Conservation (phyloP, 768 basidiomycete genomes). For the Termitomyces sp. region DNA sequence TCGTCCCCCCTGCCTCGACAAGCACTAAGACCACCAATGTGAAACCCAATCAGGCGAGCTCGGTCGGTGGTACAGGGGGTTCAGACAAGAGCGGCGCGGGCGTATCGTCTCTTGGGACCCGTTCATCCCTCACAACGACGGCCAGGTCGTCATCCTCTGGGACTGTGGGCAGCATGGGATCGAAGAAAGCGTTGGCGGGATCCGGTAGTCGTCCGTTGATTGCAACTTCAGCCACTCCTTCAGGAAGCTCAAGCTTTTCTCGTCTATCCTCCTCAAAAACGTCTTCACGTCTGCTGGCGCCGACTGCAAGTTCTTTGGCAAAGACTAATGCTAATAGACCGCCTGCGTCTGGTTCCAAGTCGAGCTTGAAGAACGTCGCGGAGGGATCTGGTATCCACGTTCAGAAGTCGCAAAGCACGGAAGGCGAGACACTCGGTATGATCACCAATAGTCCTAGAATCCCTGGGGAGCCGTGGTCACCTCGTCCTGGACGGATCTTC, state of each 20-base stretch:
- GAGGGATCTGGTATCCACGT: not conserved
- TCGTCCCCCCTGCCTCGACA: slow-evolving; percentile 9
- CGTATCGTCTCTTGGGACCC: slow-evolving; percentile 44
- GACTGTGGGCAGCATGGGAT: slow-evolving; percentile 31
- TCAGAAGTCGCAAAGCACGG: not conserved
- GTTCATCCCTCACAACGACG: slow-evolving; percentile 23
- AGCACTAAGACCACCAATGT: not conserved
- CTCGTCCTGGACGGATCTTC: slow-evolving; percentile 40
- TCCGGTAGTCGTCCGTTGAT: slow-evolving; percentile 1
- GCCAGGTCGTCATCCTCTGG: slow-evolving; percentile 20
- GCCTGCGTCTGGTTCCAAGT: slow-evolving; percentile 7
- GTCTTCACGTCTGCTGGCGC: slow-evolving; percentile 57
- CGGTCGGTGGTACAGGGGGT: slow-evolving; percentile 14
- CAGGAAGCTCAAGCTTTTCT: slow-evolving; percentile 17
- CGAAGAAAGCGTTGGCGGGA: slow-evolving; percentile 22
- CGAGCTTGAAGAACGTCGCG: slow-evolving; percentile 7
- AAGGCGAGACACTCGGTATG: slow-evolving; percentile 6
- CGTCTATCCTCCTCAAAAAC: slow-evolving; percentile 17
- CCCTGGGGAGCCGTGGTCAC: slow-evolving; percentile 22
- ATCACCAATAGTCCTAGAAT: slow-evolving; percentile 33
- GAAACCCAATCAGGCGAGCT: slow-evolving; percentile 9
- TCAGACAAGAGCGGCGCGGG: slow-evolving; percentile 19
- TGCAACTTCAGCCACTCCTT: not conserved
- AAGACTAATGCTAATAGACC: slow-evolving; percentile 37
- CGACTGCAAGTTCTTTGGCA: slow-evolving; percentile 76